Evolutionary conservation across 192 early-diverging fungal genomes (phyloP), one percentile per base, ranked within the genome.

Genomic region (Coemansia sp.): DNA sequence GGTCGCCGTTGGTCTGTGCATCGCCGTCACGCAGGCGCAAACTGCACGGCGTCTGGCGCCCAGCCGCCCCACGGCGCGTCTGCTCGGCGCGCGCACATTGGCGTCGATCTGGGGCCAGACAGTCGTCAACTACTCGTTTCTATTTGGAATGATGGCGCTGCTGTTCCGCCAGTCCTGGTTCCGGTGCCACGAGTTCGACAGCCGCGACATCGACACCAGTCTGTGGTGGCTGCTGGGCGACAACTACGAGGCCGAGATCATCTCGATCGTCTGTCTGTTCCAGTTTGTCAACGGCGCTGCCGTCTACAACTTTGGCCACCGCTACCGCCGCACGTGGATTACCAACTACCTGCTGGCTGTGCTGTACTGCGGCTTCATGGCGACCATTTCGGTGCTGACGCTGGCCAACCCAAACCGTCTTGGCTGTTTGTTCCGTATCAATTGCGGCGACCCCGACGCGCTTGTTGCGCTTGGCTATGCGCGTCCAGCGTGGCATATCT

Each of bases 161-260:
- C 85, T 94, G 9, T 94, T 88, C 80, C 74, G 77, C 32, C 90
- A 92, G 58, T 56, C 69, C 15, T 94, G 87, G 87, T 94, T 91
- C 84, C 74, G 86, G 43, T 94, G 92, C 81, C 79, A 91, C 67
- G 90, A 94, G 80, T 93, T 94, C 76, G 90, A 92, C 71, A 84
- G 84, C 53, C 72, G 81, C 23, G 70, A 84, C 53, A 72, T 86
- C 21, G 87, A 93, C 66, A 78, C 88, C 15, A 65, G 86, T 42
- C 75, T 86, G 48, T 94, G 93, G 93, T 94, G 91, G 90, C 77
- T 92, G 39, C 74, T 92, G n/a, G 91, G 86, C 53, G 92, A 94
- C 65, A 93, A 92, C 70, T 94, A 86, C 65, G 91, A 94, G 78
- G 81, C 85, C 11, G 88, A 77, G 66, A 67, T 89, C 40, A 84